Conservation (phyloP, 2,329 filamentous ascomycete species). For the Cladosporium sp. region DNA sequence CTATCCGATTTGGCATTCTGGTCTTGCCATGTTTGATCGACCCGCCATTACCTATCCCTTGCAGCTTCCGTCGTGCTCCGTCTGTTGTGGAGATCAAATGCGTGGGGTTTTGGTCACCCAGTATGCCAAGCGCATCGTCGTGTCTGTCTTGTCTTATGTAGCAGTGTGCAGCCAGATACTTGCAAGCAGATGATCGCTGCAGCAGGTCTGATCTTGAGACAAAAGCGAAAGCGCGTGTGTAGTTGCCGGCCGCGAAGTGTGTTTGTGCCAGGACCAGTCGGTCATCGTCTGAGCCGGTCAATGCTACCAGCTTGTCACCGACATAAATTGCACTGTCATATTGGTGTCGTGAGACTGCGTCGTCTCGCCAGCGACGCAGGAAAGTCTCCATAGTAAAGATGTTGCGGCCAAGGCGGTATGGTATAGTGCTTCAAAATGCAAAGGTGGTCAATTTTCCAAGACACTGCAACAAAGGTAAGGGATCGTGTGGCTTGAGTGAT, state of each 20-base stretch:
- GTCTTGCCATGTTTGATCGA: slow-evolving; percentile 39
- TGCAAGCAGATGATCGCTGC: slow-evolving; percentile 75
- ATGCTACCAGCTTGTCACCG: slow-evolving; percentile 89
- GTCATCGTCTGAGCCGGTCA: slow-evolving; percentile 95
- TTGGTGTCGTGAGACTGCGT: slow-evolving; percentile 92
- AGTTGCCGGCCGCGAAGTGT: slow-evolving; percentile 93
- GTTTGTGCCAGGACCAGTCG: slow-evolving; percentile 98
- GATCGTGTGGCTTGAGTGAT: too few relatives aligned
- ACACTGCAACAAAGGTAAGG: too few relatives aligned
- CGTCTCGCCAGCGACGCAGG: slow-evolving; percentile 89
- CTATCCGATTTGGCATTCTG: slow-evolving; percentile 37
- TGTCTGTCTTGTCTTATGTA: slow-evolving; percentile 87
- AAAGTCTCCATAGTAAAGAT: slow-evolving; percentile 73
- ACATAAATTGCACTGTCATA: slow-evolving; percentile 96
- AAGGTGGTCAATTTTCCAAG: not conserved
- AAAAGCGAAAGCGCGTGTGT: slow-evolving; percentile 83
- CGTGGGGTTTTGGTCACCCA: slow-evolving; percentile 90
- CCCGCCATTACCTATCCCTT: slow-evolving; percentile 56
- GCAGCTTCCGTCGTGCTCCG: slow-evolving; percentile 66
- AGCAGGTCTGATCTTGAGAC: slow-evolving; percentile 80
- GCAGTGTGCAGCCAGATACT: slow-evolving; percentile 90
- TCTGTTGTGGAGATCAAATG: slow-evolving; percentile 70
- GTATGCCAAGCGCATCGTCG: slow-evolving; percentile 78
- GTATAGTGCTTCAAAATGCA: not conserved
- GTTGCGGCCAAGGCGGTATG: not conserved